Evolutionary conservation across 2,329 filamentous ascomycete species (phyloP).

Genomic region (Penicillium sp.): DNA sequence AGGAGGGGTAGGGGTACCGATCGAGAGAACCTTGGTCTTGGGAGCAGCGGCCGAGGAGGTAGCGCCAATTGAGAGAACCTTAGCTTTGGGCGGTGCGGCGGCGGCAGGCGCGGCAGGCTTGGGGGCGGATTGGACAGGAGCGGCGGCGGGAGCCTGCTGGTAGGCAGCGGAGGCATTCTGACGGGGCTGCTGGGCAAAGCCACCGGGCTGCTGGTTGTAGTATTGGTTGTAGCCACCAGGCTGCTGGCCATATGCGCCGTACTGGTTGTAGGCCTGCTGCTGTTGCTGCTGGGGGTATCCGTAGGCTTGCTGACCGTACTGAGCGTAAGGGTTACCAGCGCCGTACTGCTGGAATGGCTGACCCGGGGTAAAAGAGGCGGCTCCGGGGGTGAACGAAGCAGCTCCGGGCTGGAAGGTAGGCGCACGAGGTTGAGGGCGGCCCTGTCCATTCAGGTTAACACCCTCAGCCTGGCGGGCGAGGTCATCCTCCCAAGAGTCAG

Average conservation of each 20-base stretch:
- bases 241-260: conserved; percentile 44
- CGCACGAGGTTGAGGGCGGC: conserved; percentile 50
- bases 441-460: conserved; percentile 66
- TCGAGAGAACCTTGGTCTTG: conserved; percentile 75
- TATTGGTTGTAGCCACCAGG: conserved; percentile 62
- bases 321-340: conserved; percentile 35
- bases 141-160: conserved; percentile 41
- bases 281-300: conserved; percentile 39
- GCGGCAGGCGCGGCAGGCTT: conserved; percentile 47
- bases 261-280: conserved; percentile 42
- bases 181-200: conserved; percentile 57
- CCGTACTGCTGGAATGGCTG: conserved; percentile 65
- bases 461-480: conserved; percentile 75
- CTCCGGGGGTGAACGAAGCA: conserved; percentile 71
- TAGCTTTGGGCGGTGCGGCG: conserved; percentile 54
- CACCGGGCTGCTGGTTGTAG: conserved; percentile 58
- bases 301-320: conserved; percentile 37
- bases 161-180: conserved; percentile 48
- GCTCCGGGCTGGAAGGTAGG: conserved; percentile 66
- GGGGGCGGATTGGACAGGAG: conserved; percentile 47
- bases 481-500: conserved; percentile 94
- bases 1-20: conserved; percentile 55
- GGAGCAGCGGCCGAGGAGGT: conserved; percentile 45
- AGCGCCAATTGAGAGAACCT: conserved; percentile 62
- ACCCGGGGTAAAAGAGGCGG: conserved; percentile 69